These are phyloP conservation scores for Venturia oleaginea DNA, from an alignment of 2,329 filamentous ascomycete genomes.

Conservation along the genomic window DNA sequence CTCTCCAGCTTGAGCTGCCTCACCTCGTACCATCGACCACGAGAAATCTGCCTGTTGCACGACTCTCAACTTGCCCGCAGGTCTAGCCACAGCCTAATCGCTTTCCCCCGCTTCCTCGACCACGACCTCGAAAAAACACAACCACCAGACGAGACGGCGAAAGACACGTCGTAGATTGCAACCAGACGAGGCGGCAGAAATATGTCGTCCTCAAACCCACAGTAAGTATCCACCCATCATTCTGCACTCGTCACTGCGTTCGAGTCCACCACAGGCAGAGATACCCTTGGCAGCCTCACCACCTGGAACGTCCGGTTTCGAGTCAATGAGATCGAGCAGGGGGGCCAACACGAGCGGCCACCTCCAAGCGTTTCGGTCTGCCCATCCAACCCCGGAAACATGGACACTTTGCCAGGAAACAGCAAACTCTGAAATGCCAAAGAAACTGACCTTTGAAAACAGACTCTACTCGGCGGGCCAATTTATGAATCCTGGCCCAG, in stretches of 20 bases:
- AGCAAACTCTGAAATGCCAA: neutral
- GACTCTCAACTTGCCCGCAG: neutral
- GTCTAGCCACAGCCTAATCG: neutral
- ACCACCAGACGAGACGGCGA: neutral
- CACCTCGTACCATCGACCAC: neutral
- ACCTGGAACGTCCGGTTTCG: neutral
- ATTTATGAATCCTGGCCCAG: constrained; percentile 96
- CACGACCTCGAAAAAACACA: neutral
- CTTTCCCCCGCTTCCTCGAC: constrained; percentile 4
- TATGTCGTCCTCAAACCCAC: constrained; percentile 5
- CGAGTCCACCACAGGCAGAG: neutral
- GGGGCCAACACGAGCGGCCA: neutral
- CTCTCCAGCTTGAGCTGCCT: too few relatives aligned
- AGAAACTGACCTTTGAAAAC: neutral
- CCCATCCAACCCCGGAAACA: neutral
- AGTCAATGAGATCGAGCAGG: neutral
- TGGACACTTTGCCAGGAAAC: neutral
- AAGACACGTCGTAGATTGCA: neutral
- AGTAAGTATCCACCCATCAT: neutral
- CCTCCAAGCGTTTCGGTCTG: too few relatives aligned
- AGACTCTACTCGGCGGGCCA: constrained; percentile 51
- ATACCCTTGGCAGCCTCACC: neutral
- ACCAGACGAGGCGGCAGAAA: neutral
- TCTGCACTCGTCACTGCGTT: neutral
- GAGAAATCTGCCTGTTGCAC: neutral